Evolutionary conservation across 768 basidiomycete genomes (phyloP).

Genomic region (Lentinula detonsa): DNA sequence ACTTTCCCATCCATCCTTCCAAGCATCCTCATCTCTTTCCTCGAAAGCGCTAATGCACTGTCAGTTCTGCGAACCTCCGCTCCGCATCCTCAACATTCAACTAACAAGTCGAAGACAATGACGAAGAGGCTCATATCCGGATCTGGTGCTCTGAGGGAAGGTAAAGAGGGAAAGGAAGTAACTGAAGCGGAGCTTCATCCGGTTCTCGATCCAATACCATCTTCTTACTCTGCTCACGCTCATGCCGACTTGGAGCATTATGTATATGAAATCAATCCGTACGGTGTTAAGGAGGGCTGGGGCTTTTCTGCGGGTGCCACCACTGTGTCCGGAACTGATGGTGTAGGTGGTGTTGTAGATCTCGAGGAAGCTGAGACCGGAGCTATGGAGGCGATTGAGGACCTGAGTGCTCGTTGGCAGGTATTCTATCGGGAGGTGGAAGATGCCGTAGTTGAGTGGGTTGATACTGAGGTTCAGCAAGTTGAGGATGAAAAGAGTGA

Average conservation of each 20-base stretch:
- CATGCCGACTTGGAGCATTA: neutral
- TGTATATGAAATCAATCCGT: conserved; percentile 1
- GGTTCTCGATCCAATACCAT: neutral
- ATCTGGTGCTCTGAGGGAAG: neutral
- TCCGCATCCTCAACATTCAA: neutral
- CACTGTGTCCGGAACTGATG: neutral
- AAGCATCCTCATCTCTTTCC: neutral
- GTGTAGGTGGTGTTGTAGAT: conserved; percentile 24
- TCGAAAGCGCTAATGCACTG: conserved; percentile 1
- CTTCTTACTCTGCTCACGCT: neutral
- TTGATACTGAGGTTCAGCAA: conserved; percentile 37
- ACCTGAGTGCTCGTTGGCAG: conserved; percentile 42
- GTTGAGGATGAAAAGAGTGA: conserved; percentile 14
- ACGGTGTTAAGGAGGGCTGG: conserved; percentile 14
- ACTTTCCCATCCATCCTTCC: neutral
- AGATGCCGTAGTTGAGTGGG: conserved; percentile 52
- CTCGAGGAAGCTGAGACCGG: conserved; percentile 39
- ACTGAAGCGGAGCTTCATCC: neutral
- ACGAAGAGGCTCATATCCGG: neutral
- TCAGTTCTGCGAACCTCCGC: neutral
- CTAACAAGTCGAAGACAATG: neutral
- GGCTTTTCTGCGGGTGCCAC: neutral
- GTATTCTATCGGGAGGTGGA: conserved; percentile 48
- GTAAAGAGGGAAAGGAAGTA: neutral
- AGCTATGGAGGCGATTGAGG: conserved; percentile 44